Evolutionary conservation across 2,329 filamentous ascomycete genomes (phyloP), one percentile per base, ranked within the genome.

Genomic region (Rhexocercosporidium sp.): DNA sequence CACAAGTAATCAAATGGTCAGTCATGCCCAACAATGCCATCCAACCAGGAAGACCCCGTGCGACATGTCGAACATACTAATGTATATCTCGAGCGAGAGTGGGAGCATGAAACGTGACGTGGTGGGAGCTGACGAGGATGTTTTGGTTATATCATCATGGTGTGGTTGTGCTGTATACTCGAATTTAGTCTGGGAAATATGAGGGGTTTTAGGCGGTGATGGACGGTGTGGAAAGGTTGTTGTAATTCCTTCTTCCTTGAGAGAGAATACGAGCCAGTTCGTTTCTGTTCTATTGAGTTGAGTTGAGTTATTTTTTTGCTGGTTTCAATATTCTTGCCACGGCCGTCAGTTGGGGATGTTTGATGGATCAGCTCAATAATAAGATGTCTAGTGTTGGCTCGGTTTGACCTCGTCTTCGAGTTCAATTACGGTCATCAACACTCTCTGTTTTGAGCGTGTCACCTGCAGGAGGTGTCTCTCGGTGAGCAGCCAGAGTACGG

Each of bases 101-200:
- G 53, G 20, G 53, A 56, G 53, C 53, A 57, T 57, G 34, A 41
- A n/a, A 57, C 12, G 31, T 39, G 54, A 57, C 31, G 54, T 57
- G 54, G 54, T 39, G 12, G 34, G 14, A 39, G 54, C 34, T 57
- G 54, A 57, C 54, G 54, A 57, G 8, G 20, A 57, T 16, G 34
- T 41, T 57, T 57, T 18, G 18, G 9, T 6, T 22, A 20, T 47
- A 8, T 20, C 20, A 20, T 47, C 44, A 47, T 47, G 9, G n/a
- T n/a, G n/a, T n/a, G n/a, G n/a, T n/a, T n/a, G n/a, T n/a, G n/a
- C 4, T 47, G 44, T 47, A 9, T 47, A 47, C 2, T 47, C 9
- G 44, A 22, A n/a, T n/a, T n/a, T n/a, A n/a, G 44, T 3, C 11
- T 41, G 20, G 12, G 27, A 25, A n/a, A n/a, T n/a, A n/a, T n/a